Evolutionary conservation across 352 stramenopile genomes (phyloP).

Genomic region (Elongisporangium undulatum): DNA sequence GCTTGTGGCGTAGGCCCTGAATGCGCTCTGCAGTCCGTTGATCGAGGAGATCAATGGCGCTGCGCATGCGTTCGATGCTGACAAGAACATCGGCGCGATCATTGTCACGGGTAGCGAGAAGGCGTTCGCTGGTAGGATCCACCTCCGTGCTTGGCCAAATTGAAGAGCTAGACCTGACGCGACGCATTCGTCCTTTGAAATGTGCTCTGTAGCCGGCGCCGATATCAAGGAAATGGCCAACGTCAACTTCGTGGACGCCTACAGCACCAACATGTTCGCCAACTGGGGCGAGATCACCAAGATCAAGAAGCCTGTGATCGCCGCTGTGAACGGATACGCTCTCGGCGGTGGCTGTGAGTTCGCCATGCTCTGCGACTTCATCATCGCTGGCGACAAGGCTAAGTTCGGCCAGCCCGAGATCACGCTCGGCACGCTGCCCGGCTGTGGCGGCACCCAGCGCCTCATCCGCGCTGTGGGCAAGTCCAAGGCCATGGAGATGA

Average conservation of each 20-base stretch:
- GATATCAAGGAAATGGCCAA: slow-evolving; percentile 97
- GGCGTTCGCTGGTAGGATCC: slow-evolving; percentile 87
- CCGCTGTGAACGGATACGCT: slow-evolving; percentile 98
- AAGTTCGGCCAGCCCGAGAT: slow-evolving; percentile 99
- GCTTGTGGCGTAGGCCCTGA: slow-evolving; percentile 73
- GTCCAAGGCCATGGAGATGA: slow-evolving; percentile 98
- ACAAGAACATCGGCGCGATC: slow-evolving; percentile 93
- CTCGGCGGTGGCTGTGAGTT: slow-evolving; percentile 97
- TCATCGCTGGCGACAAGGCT: slow-evolving; percentile 94
- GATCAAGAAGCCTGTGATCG: slow-evolving; percentile 93
- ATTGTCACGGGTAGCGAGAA: slow-evolving; percentile 96
- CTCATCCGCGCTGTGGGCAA: slow-evolving; percentile 97
- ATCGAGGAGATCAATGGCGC: slow-evolving; percentile 95
- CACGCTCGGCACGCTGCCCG: slow-evolving; percentile 97
- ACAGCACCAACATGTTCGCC: slow-evolving; percentile 96
- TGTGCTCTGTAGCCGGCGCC: slow-evolving; percentile 67
- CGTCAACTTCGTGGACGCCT: slow-evolving; percentile 92
- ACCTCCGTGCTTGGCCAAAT: not conserved
- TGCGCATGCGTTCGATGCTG: slow-evolving; percentile 87
- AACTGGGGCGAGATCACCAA: slow-evolving; percentile 96
- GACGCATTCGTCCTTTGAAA: not conserved
- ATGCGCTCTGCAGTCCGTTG: slow-evolving; percentile 95
- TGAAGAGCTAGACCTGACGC: not conserved
- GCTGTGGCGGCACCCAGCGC: slow-evolving; percentile 94
- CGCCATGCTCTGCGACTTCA: slow-evolving; percentile 99